Evolutionary conservation across 768 basidiomycete species (phyloP).

Genomic region (Rhodotorula babjevae): DNA sequence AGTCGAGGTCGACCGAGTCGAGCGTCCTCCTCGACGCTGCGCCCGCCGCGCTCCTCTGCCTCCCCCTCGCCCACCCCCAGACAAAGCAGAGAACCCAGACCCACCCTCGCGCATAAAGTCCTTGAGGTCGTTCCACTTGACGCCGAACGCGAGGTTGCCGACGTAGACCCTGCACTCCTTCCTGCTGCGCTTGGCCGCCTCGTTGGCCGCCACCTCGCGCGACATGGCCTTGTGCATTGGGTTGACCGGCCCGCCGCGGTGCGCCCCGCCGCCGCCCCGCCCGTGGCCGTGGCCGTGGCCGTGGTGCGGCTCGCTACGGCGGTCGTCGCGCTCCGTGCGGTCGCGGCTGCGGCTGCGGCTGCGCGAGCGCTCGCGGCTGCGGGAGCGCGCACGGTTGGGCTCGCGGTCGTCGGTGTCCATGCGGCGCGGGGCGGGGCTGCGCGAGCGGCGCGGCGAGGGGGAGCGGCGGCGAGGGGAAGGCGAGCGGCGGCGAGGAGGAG

Average conservation of each 20-base stretch:
- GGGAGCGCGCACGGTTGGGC: conserved; percentile 46
- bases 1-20: too few species aligned
- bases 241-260: conserved; percentile 10
- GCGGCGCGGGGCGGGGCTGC: conserved; percentile 49
- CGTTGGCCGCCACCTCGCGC: conserved; percentile 77
- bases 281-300: too few species aligned
- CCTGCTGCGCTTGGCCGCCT: conserved; percentile 93
- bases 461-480: conserved; percentile 58
- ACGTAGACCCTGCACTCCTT: conserved; percentile 98
- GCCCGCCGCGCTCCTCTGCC: too few species aligned
- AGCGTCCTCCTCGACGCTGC: too few species aligned
- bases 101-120: conserved; percentile 99
- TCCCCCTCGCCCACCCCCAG: conserved; percentile 40
- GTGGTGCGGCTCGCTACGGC: too few species aligned
- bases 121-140: conserved; percentile 97
- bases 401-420: conserved; percentile 46
- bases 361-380: conserved; percentile 45
- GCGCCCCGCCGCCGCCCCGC: too few species aligned
- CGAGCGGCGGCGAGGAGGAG: conserved; percentile 48
- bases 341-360: not conserved
- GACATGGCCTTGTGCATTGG: conserved; percentile 30
- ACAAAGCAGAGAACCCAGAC: conserved; percentile 55
- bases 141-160: conserved; percentile 97
- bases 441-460: conserved; percentile 36
- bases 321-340: too few species aligned